Percentiles rank a stretch among this genome's conserved stretches.
Evolutionary conservation across 2,329 filamentous ascomycete genomes (phyloP).

Genomic region (Fusarium sacchari): DNA sequence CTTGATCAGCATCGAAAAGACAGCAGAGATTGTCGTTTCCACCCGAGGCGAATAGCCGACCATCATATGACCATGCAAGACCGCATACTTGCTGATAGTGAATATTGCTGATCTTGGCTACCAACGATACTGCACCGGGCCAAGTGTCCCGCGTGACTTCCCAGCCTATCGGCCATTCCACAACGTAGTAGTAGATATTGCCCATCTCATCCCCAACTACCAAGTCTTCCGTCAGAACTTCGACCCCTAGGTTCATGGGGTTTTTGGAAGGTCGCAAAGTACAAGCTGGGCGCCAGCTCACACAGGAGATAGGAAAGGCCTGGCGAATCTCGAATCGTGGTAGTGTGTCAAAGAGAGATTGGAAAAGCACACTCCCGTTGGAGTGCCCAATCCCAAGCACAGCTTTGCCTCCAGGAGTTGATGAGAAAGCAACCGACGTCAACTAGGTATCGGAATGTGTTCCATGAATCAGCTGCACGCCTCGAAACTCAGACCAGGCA

Average conservation of each 20-base stretch:
- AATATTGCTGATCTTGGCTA: slow-evolving; percentile 75
- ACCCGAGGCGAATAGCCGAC: slow-evolving; percentile 82
- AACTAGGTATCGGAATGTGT: slow-evolving; percentile 60
- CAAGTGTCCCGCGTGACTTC: slow-evolving; percentile 74
- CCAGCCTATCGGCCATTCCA: slow-evolving; percentile 81
- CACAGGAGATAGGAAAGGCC: slow-evolving; percentile 76
- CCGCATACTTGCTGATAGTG: slow-evolving; percentile 94
- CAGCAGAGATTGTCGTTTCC: slow-evolving; percentile 93
- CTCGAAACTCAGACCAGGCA: slow-evolving; percentile 83
- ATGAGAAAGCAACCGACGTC: slow-evolving; percentile 92
- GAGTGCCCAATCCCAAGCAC: slow-evolving; percentile 89
- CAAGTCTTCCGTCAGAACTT: slow-evolving; percentile 80
- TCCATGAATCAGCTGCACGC: slow-evolving; percentile 63
- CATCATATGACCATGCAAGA: slow-evolving; percentile 84
- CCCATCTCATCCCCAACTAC: slow-evolving; percentile 87
- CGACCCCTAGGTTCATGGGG: slow-evolving; percentile 56
- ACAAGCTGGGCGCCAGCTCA: slow-evolving; percentile 79
- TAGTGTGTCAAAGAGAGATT: slow-evolving; percentile 76
- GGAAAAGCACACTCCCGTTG: slow-evolving; percentile 78
- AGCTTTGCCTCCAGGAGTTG: slow-evolving; percentile 74
- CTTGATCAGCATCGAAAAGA: slow-evolving; percentile 76
- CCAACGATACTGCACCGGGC: slow-evolving; percentile 80
- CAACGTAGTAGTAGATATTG: slow-evolving; percentile 84
- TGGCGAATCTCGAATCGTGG: slow-evolving; percentile 82
- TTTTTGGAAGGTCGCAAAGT: slow-evolving; percentile 63